Percentiles rank a stretch among this genome's conserved stretches.
Conservation (phyloP, 2,329 filamentous ascomycete species). For the Xylariales sp. region DNA sequence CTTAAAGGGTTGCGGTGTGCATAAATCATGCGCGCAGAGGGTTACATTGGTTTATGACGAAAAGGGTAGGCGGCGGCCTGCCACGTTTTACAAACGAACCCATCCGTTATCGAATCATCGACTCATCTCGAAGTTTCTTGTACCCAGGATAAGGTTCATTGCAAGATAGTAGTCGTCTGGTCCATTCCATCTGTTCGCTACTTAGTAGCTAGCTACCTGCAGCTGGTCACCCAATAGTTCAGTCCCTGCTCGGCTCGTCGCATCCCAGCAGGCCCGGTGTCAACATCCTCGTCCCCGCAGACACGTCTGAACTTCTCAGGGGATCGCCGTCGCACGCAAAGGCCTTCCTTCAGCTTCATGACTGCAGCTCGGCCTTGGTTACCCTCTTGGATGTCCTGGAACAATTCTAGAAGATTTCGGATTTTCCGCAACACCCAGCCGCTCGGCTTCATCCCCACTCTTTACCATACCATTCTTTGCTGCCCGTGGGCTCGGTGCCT, state of each 20-base stretch:
- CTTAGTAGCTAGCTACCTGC: background rate
- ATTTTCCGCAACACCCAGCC: conserved; percentile 1
- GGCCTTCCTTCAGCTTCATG: background rate
- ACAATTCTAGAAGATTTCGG: conserved; percentile 5
- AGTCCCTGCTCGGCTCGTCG: too few relatives aligned
- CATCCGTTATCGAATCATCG: background rate
- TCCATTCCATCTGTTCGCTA: background rate
- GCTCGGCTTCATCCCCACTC: conserved; percentile 6
- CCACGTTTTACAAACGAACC: conserved; percentile 5
- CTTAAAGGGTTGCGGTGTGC: conserved; percentile 8
- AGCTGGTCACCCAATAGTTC: background rate
- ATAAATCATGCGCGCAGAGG: conserved; percentile 7
- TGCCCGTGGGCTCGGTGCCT: conserved; percentile 6
- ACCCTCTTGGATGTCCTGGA: conserved; percentile 4
- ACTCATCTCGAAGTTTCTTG: background rate
- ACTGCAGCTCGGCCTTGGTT: conserved; percentile 4
- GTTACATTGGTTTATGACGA: conserved; percentile 6
- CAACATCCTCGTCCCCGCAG: too few relatives aligned
- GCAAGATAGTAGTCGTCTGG: background rate
- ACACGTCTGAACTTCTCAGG: too few relatives aligned
- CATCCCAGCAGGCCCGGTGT: too few relatives aligned
- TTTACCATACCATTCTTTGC: conserved; percentile 3
- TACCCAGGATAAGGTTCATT: conserved; percentile 5
- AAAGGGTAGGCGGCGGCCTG: conserved; percentile 7
- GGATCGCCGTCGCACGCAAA: too few relatives aligned